Evolutionary conservation across 2,329 filamentous ascomycete species (phyloP).

Genomic region (Chalaropsis thielavioides): DNA sequence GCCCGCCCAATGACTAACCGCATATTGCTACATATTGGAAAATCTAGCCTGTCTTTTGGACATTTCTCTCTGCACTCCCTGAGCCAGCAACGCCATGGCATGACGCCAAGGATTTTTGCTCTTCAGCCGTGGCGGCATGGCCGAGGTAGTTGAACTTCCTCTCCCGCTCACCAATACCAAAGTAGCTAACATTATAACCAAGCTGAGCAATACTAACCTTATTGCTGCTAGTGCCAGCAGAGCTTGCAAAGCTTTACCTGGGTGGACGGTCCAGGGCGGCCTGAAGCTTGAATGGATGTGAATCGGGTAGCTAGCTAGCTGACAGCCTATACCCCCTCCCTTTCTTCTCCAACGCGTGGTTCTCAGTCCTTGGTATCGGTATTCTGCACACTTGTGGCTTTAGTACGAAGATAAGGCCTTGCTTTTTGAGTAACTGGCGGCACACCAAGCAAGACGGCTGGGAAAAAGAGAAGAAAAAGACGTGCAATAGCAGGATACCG

Average conservation of each 20-base stretch:
- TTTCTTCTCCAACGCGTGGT: background rate
- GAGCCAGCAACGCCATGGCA: background rate
- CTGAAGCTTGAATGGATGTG: background rate
- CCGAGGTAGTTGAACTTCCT: background rate
- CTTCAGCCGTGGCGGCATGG: background rate
- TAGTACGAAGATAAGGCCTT: background rate
- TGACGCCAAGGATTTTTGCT: constrained; percentile 1
- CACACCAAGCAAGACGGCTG: background rate
- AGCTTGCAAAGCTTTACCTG: constrained; percentile 2
- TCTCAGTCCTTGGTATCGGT: background rate
- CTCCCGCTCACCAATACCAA: background rate
- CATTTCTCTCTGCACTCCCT: background rate
- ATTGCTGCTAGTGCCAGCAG: background rate
- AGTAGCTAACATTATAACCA: background rate
- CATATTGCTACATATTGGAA: background rate
- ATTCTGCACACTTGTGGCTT: background rate
- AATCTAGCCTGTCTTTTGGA: background rate
- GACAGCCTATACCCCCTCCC: too few species aligned
- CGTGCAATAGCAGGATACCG: background rate
- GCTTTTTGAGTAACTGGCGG: background rate
- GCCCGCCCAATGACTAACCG: background rate
- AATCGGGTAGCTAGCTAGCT: background rate
- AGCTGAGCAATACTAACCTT: background rate
- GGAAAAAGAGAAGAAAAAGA: background rate
- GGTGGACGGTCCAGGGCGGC: background rate